Evolutionary conservation across 2,329 filamentous ascomycete species (phyloP).

Genomic region (Fusarium bulbicola): DNA sequence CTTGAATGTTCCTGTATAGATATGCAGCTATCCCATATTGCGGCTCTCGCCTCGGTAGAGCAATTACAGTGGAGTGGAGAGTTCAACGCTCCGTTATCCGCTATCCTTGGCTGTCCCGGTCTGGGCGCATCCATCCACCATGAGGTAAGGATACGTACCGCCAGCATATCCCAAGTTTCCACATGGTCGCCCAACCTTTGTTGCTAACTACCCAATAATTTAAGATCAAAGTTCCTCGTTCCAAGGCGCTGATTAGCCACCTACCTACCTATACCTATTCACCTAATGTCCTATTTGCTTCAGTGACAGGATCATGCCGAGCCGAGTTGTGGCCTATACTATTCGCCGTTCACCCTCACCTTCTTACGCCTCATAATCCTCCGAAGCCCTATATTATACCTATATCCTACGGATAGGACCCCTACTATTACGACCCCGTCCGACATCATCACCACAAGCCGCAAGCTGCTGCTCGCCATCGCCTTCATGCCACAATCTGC

Average conservation of each 20-base stretch:
- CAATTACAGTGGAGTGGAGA: background rate
- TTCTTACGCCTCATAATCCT: conserved; percentile 40
- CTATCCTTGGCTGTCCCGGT: background rate
- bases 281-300: conserved; percentile 2
- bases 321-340: conserved; percentile 31
- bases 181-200: conserved; percentile 40
- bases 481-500: conserved; percentile 74
- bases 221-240: conserved; percentile 16
- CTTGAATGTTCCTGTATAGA: conserved; percentile 7
- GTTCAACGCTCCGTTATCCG: conserved; percentile 2
- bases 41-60: conserved; percentile 19
- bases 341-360: conserved; percentile 34
- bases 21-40: conserved; percentile 40
- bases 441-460: conserved; percentile 20
- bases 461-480: conserved; percentile 33
- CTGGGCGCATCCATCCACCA: background rate
- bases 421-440: conserved; percentile 11
- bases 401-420: background rate
- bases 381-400: conserved; percentile 12
- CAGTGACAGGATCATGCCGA: conserved; percentile 45
- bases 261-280: conserved; percentile 2
- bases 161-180: conserved; percentile 31
- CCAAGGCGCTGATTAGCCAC: background rate
- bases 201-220: background rate
- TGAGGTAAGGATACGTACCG: conserved; percentile 42